phyloP scores from a whole-genome alignment of 2,329 filamentous ascomycete genomes.

The Blastomyces silverae region DNA sequence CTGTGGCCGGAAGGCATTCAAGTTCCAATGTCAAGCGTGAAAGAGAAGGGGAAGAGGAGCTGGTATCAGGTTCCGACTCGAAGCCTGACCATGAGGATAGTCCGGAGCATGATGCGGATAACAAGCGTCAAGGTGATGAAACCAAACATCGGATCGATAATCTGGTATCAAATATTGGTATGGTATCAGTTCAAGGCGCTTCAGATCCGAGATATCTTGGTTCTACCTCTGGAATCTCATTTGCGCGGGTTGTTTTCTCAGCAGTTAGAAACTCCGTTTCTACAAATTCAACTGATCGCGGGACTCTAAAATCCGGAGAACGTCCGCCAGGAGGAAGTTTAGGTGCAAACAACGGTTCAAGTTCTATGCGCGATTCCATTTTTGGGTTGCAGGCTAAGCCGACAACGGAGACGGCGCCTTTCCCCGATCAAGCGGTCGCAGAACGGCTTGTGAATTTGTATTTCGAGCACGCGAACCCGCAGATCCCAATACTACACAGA shows the following conservation, averaged over 20 bases:
- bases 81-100: constrained; percentile 23
- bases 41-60: constrained; percentile 7
- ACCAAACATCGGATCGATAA: constrained; percentile 51
- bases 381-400: constrained; percentile 92
- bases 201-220: constrained; percentile 76
- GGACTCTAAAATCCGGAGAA: constrained; percentile 52
- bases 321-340: constrained; percentile 33
- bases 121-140: constrained; percentile 52
- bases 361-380: constrained; percentile 90
- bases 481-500: constrained; percentile 86
- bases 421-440: constrained; percentile 71
- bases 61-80: neutral
- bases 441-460: constrained; percentile 70
- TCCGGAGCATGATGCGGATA: constrained; percentile 34
- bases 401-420: constrained; percentile 74
- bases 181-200: constrained; percentile 69
- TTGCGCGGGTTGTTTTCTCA: constrained; percentile 87
- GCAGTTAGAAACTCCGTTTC: constrained; percentile 73
- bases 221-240: constrained; percentile 84
- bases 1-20: neutral
- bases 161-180: constrained; percentile 62
- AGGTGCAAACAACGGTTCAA: constrained; percentile 47
- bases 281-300: constrained; percentile 55
- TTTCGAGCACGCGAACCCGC: constrained; percentile 93
- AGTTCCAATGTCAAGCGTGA: constrained; percentile 15